Percentiles rank a stretch among this genome's conserved stretches.
Evolutionary conservation across 2,329 filamentous ascomycete species (phyloP).

Genomic region (Corinectria fuckeliana): DNA sequence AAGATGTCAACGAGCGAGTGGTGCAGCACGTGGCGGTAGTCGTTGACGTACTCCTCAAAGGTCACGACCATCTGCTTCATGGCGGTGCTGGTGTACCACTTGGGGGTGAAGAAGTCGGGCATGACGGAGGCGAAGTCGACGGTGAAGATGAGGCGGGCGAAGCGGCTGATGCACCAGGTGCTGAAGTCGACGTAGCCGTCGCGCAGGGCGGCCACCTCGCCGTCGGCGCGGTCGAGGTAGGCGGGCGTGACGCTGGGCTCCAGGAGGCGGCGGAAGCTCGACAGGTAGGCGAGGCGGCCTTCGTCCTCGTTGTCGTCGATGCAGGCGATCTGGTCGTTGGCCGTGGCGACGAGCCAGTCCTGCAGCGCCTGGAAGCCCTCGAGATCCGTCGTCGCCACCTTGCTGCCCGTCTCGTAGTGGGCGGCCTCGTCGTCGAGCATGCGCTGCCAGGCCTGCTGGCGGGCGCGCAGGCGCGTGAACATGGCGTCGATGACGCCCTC

Average conservation of each 20-base stretch:
- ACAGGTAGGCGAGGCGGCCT: conserved; percentile 79
- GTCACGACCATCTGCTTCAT: conserved; percentile 96
- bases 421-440: conserved; percentile 86
- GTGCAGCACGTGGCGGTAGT: conserved; percentile 86
- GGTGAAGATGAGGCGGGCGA: conserved; percentile 85
- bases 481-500: conserved; percentile 97
- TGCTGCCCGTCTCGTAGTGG: conserved; percentile 70
- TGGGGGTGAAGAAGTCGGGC: conserved; percentile 86
- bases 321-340: conserved; percentile 98
- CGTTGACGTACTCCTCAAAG: conserved; percentile 91
- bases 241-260: conserved; percentile 79
- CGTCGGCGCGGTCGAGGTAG: conserved; percentile 77
- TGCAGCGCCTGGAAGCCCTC: conserved; percentile 80
- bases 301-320: conserved; percentile 90
- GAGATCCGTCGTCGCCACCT: conserved; percentile 59
- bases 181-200: conserved; percentile 95
- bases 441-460: conserved; percentile 85
- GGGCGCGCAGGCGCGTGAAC: conserved; percentile 82
- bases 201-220: conserved; percentile 76
- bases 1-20: conserved; percentile 89
- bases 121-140: conserved; percentile 88
- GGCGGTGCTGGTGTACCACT: conserved; percentile 85
- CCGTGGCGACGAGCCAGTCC: conserved; percentile 95
- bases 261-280: conserved; percentile 84
- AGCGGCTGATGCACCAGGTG: conserved; percentile 89